phyloP scores from a whole-genome alignment of 2,329 filamentous ascomycete genomes.

The Aspergillus aculeatinus region DNA sequence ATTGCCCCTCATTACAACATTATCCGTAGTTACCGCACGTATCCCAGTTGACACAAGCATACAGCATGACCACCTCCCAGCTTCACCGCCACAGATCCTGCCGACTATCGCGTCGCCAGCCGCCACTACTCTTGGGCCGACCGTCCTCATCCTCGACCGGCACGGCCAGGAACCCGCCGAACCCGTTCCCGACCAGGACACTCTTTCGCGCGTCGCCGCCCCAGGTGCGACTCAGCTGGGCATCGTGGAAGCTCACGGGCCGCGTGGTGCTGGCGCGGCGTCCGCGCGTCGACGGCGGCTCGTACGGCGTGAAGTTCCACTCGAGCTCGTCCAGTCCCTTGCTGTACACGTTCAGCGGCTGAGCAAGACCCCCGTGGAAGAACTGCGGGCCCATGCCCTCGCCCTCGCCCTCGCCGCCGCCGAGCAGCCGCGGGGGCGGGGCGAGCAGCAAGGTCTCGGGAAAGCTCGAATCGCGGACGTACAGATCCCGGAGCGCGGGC shows the following conservation, averaged over 20 bases:
- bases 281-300: constrained; percentile 45
- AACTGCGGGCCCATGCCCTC: constrained; percentile 21
- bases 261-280: constrained; percentile 41
- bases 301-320: constrained; percentile 65
- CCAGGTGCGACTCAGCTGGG: constrained; percentile 55
- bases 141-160: constrained; percentile 52
- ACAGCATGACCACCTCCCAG: too few relatives aligned
- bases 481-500: constrained; percentile 71
- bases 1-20: neutral
- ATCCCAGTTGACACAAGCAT: neutral
- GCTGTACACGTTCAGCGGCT: constrained; percentile 62
- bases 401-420: constrained; percentile 33
- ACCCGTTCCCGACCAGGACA: constrained; percentile 66
- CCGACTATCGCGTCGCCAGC: constrained; percentile 33
- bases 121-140: constrained; percentile 37
- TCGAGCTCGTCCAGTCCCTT: constrained; percentile 67
- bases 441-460: constrained; percentile 74
- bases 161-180: constrained; percentile 65
- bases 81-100: constrained; percentile 41
- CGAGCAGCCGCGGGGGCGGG: constrained; percentile 60
- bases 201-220: constrained; percentile 60
- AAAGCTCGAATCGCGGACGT: constrained; percentile 82
- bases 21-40: neutral
- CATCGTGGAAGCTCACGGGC: constrained; percentile 49
- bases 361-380: constrained; percentile 45